Base-by-base conservation (phyloP, 2,329 filamentous ascomycete genomes). In the Fusarium proliferatum region DNA sequence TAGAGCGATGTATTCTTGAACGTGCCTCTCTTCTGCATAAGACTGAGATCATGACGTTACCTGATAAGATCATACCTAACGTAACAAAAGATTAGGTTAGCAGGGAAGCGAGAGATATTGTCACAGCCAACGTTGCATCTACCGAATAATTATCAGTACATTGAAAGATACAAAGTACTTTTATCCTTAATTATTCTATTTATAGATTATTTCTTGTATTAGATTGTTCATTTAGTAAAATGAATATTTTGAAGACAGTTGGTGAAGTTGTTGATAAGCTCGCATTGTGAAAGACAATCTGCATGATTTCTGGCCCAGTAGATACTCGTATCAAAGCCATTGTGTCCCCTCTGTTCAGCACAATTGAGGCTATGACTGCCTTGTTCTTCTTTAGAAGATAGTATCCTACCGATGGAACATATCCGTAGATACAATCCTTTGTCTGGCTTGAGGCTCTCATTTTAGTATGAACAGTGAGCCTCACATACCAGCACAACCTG, bases 1-100 rank as follows among this genome's bases (percentile, higher is more conserved):
- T 1, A 3, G 13, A 11, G 2, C 2, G 7, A 48, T 19, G 12
- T 3, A 8, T 21, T 6, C 4, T 7, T 5, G 8, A 34, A 16
- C 17, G 48, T 26, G 48, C 48, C 59, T 48, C 59, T 38, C 9
- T 11, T 19, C 15, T 64, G 59, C 48, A 65, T 64, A 19, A 42
- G 5, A 10, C 34, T 36, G 39, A 34, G 19, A 16, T 1, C 39
- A 53, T 41, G 9, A 23, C 15, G 33, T 33, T 17, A 12, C 28
- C 13, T 12, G 26, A 34, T 45, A 42, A 41, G 43, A 30, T 11
- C 6, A 8, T 5, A 4, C 23, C 23, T 23, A 23, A 23, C 23
- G 23, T 23, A 11, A 19, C 9, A 48, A 26, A 15, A 15, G 19
- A 10, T 11, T 4, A 30, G 30, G 33, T 13, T 33, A 12, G 33